phyloP scores from a whole-genome alignment of 345 rosid genomes.

The Sonneratia caseolaris region DNA sequence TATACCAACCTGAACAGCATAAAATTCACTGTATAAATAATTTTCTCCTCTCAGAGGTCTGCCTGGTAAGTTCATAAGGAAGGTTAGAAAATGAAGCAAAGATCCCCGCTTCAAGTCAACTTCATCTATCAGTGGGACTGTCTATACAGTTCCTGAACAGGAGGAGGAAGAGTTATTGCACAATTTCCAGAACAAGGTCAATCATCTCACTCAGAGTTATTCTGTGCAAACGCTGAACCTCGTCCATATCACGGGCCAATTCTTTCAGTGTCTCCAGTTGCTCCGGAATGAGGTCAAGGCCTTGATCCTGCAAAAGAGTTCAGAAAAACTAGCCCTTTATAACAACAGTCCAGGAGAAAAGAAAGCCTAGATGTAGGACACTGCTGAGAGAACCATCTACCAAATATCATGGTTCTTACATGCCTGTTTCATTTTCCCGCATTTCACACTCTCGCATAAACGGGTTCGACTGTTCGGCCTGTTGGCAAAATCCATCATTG shows the following conservation, averaged over 20 bases:
- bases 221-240: slow-evolving; percentile 28
- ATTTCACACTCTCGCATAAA: slow-evolving; percentile 69
- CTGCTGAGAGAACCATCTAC: neutral
- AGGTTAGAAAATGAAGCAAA: neutral
- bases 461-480: slow-evolving; percentile 55
- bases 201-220: neutral
- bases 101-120: slow-evolving; percentile 61
- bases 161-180: slow-evolving; percentile 1
- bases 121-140: slow-evolving; percentile 77
- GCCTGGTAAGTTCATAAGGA: neutral
- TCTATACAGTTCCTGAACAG: slow-evolving; percentile 59
- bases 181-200: neutral
- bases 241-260: slow-evolving; percentile 58
- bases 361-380: no score
- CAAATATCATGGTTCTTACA: slow-evolving; percentile 14
- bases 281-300: slow-evolving; percentile 46
- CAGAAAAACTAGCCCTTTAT: neutral
- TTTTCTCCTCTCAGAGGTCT: neutral
- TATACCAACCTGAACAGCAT: slow-evolving; percentile 50
- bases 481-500: slow-evolving; percentile 38
- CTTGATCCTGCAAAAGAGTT: slow-evolving; percentile 33
- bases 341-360: neutral
- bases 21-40: neutral
- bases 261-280: slow-evolving; percentile 36
- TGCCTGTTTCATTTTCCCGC: slow-evolving; percentile 73